Conservation (phyloP, 148 eudicot genomes). For the Beta vulgaris region DNA sequence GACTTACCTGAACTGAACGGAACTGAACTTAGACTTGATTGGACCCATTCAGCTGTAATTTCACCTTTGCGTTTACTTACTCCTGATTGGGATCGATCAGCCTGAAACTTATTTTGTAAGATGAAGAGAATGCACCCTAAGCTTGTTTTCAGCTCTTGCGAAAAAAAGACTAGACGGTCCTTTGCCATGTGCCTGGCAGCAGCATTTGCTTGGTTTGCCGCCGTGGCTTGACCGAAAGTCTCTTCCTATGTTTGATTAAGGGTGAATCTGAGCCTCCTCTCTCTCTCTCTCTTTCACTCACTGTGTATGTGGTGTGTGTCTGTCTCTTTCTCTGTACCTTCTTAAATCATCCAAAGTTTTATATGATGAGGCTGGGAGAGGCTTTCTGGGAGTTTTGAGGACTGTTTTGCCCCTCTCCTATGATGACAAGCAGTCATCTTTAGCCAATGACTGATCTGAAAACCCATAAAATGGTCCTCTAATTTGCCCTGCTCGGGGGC, state of each 20-base stretch:
- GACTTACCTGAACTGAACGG: too few species aligned
- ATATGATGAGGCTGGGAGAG: background rate
- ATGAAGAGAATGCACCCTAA: background rate
- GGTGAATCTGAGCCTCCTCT: constrained; percentile 12
- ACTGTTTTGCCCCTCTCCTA: constrained; percentile 18
- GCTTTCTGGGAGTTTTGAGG: background rate
- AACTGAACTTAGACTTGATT: too few species aligned
- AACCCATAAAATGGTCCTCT: constrained; percentile 8
- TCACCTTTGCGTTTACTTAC: too few species aligned
- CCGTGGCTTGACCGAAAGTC: background rate
- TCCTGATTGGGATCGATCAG: too few species aligned
- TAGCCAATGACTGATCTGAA: background rate
- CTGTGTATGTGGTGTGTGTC: too few species aligned
- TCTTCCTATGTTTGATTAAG: constrained; percentile 15
- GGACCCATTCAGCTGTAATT: too few species aligned
- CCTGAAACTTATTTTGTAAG: background rate
- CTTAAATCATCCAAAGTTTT: too few species aligned
- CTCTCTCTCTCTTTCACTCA: background rate
- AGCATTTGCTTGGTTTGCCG: constrained; percentile 11
- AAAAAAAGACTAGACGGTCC: background rate
- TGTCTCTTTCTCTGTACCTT: too few species aligned
- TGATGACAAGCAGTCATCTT: background rate
- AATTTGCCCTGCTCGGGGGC: background rate
- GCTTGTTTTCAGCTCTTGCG: background rate
- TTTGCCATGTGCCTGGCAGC: background rate